phyloP scores from a whole-genome alignment of 306 rosid species.

The Senna tora region DNA sequence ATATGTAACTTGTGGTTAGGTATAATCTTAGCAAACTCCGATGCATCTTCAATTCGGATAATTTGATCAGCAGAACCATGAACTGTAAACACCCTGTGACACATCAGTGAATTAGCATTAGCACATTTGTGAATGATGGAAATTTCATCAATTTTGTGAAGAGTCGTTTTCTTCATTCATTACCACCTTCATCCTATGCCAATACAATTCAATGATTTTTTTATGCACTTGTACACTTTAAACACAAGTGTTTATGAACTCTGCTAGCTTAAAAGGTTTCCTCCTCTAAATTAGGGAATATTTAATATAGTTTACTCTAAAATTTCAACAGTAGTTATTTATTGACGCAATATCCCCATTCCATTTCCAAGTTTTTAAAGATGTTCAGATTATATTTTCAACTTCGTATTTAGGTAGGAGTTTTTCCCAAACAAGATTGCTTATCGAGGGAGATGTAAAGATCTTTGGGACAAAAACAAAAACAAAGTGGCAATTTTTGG shows the following conservation, averaged over 20 bases:
- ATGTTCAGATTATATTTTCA: neutral
- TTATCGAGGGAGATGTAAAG: neutral
- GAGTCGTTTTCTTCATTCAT: neutral
- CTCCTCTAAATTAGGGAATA: constrained; percentile 2
- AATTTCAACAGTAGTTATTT: constrained; percentile 1
- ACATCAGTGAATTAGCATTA: constrained; percentile 29
- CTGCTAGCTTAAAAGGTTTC: neutral
- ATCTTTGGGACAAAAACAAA: neutral
- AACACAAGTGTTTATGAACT: neutral
- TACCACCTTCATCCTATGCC: constrained; percentile 7
- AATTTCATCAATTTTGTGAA: neutral
- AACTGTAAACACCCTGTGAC: constrained; percentile 64
- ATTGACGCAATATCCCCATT: neutral
- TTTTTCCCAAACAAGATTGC: neutral
- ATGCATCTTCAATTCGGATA: constrained; percentile 60
- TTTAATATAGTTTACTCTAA: neutral
- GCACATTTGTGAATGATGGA: constrained; percentile 15
- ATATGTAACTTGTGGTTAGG: constrained; percentile 66
- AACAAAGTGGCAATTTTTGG: constrained; percentile 4
- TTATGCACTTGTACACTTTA: neutral
- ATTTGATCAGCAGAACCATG: constrained; percentile 70
- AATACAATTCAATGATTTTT: neutral
- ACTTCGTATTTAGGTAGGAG: neutral
- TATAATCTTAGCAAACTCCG: constrained; percentile 65
- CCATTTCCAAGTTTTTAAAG: neutral